Conservation (phyloP, 2,329 filamentous ascomycete genomes). For the Hypoxylon sp. region DNA sequence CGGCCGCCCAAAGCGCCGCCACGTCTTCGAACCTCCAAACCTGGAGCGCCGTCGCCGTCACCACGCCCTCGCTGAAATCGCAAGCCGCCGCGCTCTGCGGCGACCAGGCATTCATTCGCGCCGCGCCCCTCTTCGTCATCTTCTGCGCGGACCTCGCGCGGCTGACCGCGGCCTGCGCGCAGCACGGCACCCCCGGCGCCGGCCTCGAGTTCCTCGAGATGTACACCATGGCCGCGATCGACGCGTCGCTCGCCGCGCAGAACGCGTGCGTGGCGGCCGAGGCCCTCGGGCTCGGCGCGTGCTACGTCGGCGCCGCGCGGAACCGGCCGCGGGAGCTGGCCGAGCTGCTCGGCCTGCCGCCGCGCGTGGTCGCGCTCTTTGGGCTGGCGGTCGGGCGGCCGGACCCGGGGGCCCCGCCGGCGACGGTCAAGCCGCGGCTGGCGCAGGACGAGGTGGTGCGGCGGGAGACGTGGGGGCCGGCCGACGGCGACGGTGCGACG, state of each 20-base stretch:
- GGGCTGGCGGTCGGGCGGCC: conserved; percentile 49
- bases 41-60: conserved; percentile 50
- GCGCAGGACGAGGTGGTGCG: conserved; percentile 47
- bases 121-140: conserved; percentile 50
- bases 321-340: conserved; percentile 48
- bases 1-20: conserved; percentile 52
- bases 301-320: conserved; percentile 50
- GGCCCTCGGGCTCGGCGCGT: conserved; percentile 49
- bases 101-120: conserved; percentile 50
- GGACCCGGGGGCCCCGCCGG: conserved; percentile 35
- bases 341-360: conserved; percentile 45
- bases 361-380: conserved; percentile 49
- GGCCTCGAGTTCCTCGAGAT: conserved; percentile 50
- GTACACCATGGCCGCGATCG: conserved; percentile 51
- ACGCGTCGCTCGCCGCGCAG: conserved; percentile 50
- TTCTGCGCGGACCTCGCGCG: conserved; percentile 52
- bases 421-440: conserved; percentile 49
- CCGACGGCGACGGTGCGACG: conserved; percentile 16
- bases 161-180: conserved; percentile 43
- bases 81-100: conserved; percentile 46
- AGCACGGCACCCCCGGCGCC: conserved; percentile 37
- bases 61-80: conserved; percentile 45
- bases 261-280: conserved; percentile 49
- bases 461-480: conserved; percentile 44
- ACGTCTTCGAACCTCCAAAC: conserved; percentile 53